Percentiles rank a stretch among this genome's conserved stretches.
Conservation (phyloP, 441 rosid genomes). For the Euphorbia corollata region DNA sequence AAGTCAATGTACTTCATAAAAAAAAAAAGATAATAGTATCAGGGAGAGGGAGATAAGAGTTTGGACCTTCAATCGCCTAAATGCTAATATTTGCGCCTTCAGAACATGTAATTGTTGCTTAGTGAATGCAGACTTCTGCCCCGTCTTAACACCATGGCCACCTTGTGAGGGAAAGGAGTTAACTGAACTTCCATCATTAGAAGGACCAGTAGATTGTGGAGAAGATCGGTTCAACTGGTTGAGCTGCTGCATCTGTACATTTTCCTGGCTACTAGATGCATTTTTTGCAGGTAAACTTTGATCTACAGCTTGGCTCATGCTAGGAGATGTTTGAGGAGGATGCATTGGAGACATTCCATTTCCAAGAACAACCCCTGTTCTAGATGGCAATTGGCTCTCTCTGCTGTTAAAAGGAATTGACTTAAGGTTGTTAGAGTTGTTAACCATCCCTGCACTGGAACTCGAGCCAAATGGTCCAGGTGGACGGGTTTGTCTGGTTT, state of each 20-base stretch:
- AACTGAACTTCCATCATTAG: slow-evolving; percentile 42
- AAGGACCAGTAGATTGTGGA: slow-evolving; percentile 46
- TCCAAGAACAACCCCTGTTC: slow-evolving; percentile 46
- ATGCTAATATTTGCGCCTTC: slow-evolving; percentile 96
- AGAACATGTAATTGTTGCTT: slow-evolving; percentile 96
- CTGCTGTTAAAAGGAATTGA: slow-evolving; percentile 49
- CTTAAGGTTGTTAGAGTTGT: slow-evolving; percentile 37
- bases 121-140: slow-evolving; percentile 64
- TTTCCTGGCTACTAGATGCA: slow-evolving; percentile 42
- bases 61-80: slow-evolving; percentile 85
- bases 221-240: slow-evolving; percentile 55
- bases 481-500: slow-evolving; percentile 49
- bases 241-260: slow-evolving; percentile 53
- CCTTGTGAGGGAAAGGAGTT: slow-evolving; percentile 41
- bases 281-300: slow-evolving; percentile 50
- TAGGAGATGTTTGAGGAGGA: slow-evolving; percentile 49
- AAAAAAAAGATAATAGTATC: not conserved
- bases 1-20: slow-evolving; percentile 1
- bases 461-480: slow-evolving; percentile 41
- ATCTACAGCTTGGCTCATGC: slow-evolving; percentile 43
- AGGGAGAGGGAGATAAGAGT: slow-evolving; percentile 5
- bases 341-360: slow-evolving; percentile 72
- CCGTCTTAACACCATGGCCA: slow-evolving; percentile 37
- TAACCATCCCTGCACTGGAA: slow-evolving; percentile 47
- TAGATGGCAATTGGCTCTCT: slow-evolving; percentile 59